Evolutionary conservation across 805 yeast species (phyloP).

Genomic region (Ogataea henricii): DNA sequence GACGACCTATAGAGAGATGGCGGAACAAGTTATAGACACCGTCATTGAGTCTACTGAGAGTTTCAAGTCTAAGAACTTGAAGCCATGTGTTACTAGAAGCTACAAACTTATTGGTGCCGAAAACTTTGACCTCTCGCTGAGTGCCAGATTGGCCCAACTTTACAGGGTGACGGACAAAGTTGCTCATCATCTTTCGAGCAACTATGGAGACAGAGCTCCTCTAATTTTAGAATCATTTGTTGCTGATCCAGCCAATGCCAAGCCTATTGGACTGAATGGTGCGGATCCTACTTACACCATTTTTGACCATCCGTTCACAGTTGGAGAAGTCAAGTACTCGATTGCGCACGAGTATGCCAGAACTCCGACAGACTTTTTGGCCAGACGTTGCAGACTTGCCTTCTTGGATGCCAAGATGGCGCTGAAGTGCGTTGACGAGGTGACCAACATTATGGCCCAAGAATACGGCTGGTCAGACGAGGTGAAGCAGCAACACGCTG

Average conservation of each 20-base stretch:
- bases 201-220: slow-evolving; percentile 90
- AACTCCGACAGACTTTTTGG: slow-evolving; percentile 86
- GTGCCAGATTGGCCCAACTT: slow-evolving; percentile 78
- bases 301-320: slow-evolving; percentile 81
- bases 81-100: slow-evolving; percentile 54
- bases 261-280: slow-evolving; percentile 57
- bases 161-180: slow-evolving; percentile 71
- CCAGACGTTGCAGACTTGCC: slow-evolving; percentile 91
- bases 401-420: slow-evolving; percentile 89
- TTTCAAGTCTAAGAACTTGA: slow-evolving; percentile 32
- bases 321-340: slow-evolving; percentile 86
- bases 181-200: slow-evolving; percentile 79
- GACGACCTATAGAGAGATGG: slow-evolving; percentile 98
- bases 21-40: slow-evolving; percentile 85
- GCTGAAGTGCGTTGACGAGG: slow-evolving; percentile 74
- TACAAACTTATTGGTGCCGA: slow-evolving; percentile 78
- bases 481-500: slow-evolving; percentile 54
- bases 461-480: slow-evolving; percentile 73
- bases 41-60: slow-evolving; percentile 52
- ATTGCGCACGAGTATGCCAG: slow-evolving; percentile 81
- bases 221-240: slow-evolving; percentile 61
- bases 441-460: slow-evolving; percentile 79
- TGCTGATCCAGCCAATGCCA: slow-evolving; percentile 54
- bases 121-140: slow-evolving; percentile 69
- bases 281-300: slow-evolving; percentile 39